Conservation (phyloP, 805 yeast species). For the Cephaloascus albidus region DNA sequence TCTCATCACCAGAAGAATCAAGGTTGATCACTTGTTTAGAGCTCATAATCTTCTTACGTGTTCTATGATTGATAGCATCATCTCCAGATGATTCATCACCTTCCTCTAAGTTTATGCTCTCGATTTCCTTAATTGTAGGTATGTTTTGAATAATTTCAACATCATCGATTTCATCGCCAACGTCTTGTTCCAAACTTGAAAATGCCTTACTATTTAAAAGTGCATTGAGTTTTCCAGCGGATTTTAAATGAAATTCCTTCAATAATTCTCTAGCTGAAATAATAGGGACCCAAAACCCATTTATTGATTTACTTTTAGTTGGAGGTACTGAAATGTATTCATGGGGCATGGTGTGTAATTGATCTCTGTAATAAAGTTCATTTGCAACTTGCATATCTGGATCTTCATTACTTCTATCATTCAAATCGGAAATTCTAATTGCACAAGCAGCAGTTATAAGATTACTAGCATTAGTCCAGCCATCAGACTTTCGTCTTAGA, state of each 20-base stretch:
- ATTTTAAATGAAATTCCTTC: slow-evolving; percentile 1
- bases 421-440: slow-evolving; percentile 7
- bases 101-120: too few relatives aligned
- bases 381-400: slow-evolving; percentile 12
- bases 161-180: too few relatives aligned
- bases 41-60: too few relatives aligned
- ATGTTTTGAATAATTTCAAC: too few relatives aligned
- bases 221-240: neutral
- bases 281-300: slow-evolving; percentile 15
- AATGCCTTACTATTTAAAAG: too few relatives aligned
- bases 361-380: slow-evolving; percentile 13
- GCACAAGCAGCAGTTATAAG: slow-evolving; percentile 7
- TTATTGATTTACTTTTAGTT: slow-evolving; percentile 4
- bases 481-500: slow-evolving; percentile 12
- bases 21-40: neutral
- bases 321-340: slow-evolving; percentile 7
- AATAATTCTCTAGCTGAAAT: slow-evolving; percentile 9
- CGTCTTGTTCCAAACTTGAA: too few relatives aligned
- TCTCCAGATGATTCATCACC: too few relatives aligned
- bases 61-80: too few relatives aligned
- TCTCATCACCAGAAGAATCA: neutral
- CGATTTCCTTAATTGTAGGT: too few relatives aligned
- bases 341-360: slow-evolving; percentile 6
- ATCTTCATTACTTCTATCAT: slow-evolving; percentile 9
- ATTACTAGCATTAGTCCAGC: slow-evolving; percentile 11